Base-by-base conservation (phyloP, 2,329 filamentous ascomycete species). In the Sporothrix brunneoviolacea region DNA sequence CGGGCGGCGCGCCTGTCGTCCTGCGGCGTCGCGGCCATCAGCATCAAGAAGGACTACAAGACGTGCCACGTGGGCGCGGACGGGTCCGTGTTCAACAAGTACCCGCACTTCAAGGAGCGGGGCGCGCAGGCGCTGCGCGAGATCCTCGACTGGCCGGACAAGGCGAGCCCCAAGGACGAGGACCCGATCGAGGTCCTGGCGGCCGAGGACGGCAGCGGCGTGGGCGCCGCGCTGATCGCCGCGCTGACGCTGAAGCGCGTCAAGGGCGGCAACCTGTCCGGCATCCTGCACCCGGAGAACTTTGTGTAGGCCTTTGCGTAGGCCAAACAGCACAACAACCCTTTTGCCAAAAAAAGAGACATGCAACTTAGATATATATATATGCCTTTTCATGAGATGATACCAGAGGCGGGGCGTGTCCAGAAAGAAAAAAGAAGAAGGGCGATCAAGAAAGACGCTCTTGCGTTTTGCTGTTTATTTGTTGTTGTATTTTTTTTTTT, bases 21-120 rank as follows among this genome's bases (percentile, higher is more conserved):
- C 22, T 97, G 93, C 64, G 93, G 93, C 70, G 88, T 98, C 49
- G 90, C 91, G 12, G 93, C 91, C 52, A 96, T 98, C 64, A 90
- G 87, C 79, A 94, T 85, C 73, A 97, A 97, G 83, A 97, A 96
- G 80, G 79, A 81, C 59, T 91, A 91, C 69, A 72, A 86, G 63
- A 78, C 80, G 33, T 95, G 88, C 73, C 93, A 97, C 68, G 93
- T 98, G 37, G 93, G 93, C 61, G 93, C 93, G 46, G 93, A 98
- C 65, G 93, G 93, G 33, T 95, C 88, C 16, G 91, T 98, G 49
- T 98, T 98, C 75, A 96, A 95, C 78, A 97, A 97, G 69, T 98
- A 98, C 72, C 93, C 93, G 12, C 87, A 95, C 71, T 98, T 98
- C 80, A 96, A 96, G 77, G 81, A 83, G 52, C 86, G 93, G 49